Base-by-base conservation (phyloP, 305 asterid genomes). In the Fraxinus platypoda region DNA sequence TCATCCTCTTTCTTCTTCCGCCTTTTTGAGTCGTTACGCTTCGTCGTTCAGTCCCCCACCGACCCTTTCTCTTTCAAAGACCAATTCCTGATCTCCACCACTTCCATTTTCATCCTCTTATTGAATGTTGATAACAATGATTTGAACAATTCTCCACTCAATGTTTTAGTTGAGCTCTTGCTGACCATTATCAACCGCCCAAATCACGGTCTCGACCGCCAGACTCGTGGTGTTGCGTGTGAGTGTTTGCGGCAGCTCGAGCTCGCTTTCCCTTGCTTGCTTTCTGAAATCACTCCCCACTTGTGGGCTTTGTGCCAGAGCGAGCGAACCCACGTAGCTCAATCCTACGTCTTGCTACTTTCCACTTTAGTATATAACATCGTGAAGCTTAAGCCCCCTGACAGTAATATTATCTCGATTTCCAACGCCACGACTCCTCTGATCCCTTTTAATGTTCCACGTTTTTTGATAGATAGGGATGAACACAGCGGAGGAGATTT, bases 171-270 rank as follows among this genome's bases (percentile, higher is more conserved):
- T 68, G 99, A 95, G 91, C 93, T 95, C 75, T 72, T 95, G 84
- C 79, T 95, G 88, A 93, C 94, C 57, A 87, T 95, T 35, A 83
- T 94, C 66, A 95, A 94, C 85, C 93, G 98, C 23, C 99, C 99
- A 9, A 95, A 95, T 86, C 99, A 95, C 81, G 87, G 97, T 41
- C 76, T 92, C 30, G 99, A 95, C 81, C 92, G 99, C 26, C 94
- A 91, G 81, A 88, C 96, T 23, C 90, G 98, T 33, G 97, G 92
- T 76, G 76, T 93, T 37, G 96, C 97, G 68, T 94, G 98, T 80
- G 99, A 94, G 87, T 95, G 99, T 77, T 80, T 95, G 86, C 92
- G 99, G 75, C 97, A 95, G 79, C 83, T 95, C 88, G 99, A 95
- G 84, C 79, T 90, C 62, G 92, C 96, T 5, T 89, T 90, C 87